Evolutionary conservation across 768 basidiomycete genomes (phyloP).

Genomic region (Candolleomyces aberdarensis): DNA sequence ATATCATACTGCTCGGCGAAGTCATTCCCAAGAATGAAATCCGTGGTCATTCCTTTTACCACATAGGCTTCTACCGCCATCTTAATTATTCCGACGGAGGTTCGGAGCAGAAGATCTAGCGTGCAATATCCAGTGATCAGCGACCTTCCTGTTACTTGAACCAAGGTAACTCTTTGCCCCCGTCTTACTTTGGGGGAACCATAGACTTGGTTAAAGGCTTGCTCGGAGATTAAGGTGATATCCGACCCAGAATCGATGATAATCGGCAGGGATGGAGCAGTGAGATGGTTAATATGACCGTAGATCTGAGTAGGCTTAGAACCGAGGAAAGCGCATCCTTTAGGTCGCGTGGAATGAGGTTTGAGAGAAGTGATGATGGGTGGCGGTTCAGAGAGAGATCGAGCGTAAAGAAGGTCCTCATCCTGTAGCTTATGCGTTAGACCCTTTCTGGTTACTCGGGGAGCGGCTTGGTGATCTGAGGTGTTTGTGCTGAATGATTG

Average conservation of each 20-base stretch:
- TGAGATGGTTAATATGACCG: neutral
- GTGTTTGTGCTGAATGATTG: too few relatives aligned
- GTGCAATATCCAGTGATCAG: conserved; percentile 23
- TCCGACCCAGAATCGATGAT: conserved; percentile 32
- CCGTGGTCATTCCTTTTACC: conserved; percentile 24
- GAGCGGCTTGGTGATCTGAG: too few relatives aligned
- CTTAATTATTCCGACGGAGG: too few relatives aligned
- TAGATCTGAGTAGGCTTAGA: conserved; percentile 19
- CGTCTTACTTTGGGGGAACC: conserved; percentile 17
- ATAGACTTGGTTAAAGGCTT: neutral
- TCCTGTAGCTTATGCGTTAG: too few relatives aligned
- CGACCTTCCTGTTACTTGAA: conserved; percentile 29
- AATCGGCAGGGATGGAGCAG: too few relatives aligned
- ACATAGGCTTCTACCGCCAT: conserved; percentile 25
- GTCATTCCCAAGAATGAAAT: conserved; percentile 30
- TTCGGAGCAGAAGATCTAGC: conserved; percentile 22
- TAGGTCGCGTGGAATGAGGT: too few relatives aligned
- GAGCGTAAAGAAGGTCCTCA: too few relatives aligned
- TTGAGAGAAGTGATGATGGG: too few relatives aligned
- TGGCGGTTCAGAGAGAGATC: too few relatives aligned
- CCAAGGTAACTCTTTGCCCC: conserved; percentile 27
- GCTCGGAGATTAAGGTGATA: conserved; percentile 31
- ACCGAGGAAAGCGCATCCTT: conserved; percentile 31
- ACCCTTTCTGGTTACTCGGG: too few relatives aligned
- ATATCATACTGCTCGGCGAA: conserved; percentile 30